Evolutionary conservation across 768 basidiomycete genomes (phyloP).

Genomic region (Tulasnella sp.): DNA sequence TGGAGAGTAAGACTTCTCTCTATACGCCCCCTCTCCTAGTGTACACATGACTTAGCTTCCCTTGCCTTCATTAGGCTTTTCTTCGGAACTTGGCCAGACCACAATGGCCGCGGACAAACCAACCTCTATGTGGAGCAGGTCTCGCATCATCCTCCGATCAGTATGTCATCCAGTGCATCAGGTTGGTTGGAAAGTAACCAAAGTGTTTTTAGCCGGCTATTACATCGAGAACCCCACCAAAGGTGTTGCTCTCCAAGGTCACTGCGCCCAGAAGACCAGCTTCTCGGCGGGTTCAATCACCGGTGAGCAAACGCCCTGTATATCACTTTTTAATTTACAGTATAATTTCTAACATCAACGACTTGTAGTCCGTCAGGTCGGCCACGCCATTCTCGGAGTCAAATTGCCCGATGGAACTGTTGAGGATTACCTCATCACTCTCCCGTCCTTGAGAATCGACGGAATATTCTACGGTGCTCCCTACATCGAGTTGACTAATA

Average conservation of each 20-base stretch:
- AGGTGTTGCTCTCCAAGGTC: slow-evolving; percentile 67
- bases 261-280: slow-evolving; percentile 90
- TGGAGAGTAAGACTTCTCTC: slow-evolving; percentile 51
- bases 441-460: slow-evolving; percentile 86
- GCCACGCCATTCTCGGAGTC: slow-evolving; percentile 77
- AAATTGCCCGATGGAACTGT: slow-evolving; percentile 40
- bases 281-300: slow-evolving; percentile 56
- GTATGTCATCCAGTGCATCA: not conserved
- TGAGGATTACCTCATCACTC: slow-evolving; percentile 79
- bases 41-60: not conserved
- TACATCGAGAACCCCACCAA: slow-evolving; percentile 72
- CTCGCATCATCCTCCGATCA: slow-evolving; percentile 65
- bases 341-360: slow-evolving; percentile 20
- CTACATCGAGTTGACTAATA: slow-evolving; percentile 83
- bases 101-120: slow-evolving; percentile 62
- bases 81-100: slow-evolving; percentile 79
- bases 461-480: slow-evolving; percentile 71
- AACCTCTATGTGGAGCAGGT: slow-evolving; percentile 86
- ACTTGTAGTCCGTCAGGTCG: slow-evolving; percentile 76
- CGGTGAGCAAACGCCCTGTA: slow-evolving; percentile 17
- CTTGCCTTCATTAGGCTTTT: slow-evolving; percentile 47
- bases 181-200: not conserved
- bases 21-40: not conserved
- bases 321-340: not conserved
- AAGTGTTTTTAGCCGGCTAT: slow-evolving; percentile 57